These are phyloP conservation scores for Neonectria hederae DNA, from an alignment of 2,329 filamentous ascomycete genomes.

Conservation along the genomic window DNA sequence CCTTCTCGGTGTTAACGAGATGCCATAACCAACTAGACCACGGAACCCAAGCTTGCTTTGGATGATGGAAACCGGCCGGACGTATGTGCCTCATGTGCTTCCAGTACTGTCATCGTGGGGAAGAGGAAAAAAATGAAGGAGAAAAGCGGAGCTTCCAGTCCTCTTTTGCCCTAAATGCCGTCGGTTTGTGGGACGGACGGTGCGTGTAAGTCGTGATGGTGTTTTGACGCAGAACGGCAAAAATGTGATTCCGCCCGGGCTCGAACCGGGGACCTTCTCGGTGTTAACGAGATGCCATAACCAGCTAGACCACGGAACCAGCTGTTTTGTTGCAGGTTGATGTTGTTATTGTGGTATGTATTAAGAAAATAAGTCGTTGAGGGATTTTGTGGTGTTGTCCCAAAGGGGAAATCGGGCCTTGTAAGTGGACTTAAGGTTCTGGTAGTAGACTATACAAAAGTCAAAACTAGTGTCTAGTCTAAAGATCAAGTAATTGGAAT, in stretches of 20 bases:
- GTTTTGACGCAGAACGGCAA: conserved; percentile 19
- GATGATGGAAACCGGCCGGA: not conserved
- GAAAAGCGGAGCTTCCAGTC: conserved; percentile 7
- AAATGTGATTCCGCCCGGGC: conserved; percentile 39
- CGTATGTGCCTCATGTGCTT: conserved; percentile 10
- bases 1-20: conserved; percentile 43
- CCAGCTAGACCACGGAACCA: conserved; percentile 33
- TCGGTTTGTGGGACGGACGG: not conserved
- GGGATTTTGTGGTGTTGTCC: conserved; percentile 15
- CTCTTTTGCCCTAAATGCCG: conserved; percentile 4
- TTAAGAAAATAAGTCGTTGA: not conserved
- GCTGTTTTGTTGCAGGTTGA: not conserved
- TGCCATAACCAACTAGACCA: conserved; percentile 44
- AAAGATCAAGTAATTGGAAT: too few species aligned
- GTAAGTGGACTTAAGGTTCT: not conserved
- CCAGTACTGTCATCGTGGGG: not conserved
- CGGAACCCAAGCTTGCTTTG: conserved; percentile 28
- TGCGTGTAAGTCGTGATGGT: conserved; percentile 2
- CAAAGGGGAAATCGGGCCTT: conserved; percentile 1
- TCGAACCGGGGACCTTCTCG: conserved; percentile 44
- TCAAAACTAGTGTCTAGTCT: not conserved
- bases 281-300: conserved; percentile 43
- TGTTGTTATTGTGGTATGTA: not conserved
- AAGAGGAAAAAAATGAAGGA: not conserved
- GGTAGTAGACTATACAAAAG: too few species aligned